A percentile compares a stretch with the other conserved stretches of the same genome.
Evolutionary conservation across 768 basidiomycete species (phyloP).

Genomic region (Suillus paluster): DNA sequence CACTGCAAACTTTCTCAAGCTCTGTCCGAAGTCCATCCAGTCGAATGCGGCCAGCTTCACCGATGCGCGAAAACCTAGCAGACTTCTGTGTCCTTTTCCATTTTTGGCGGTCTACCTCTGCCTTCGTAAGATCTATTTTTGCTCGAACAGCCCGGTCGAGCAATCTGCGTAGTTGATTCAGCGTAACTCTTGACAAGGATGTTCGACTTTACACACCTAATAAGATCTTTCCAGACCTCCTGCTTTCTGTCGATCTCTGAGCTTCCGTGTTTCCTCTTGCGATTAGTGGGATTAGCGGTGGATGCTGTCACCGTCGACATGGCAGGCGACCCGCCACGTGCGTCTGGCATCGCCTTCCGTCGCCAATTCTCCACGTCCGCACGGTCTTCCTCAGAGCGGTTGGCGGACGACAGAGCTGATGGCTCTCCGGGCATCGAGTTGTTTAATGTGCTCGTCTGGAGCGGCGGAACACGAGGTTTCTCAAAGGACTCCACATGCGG

Average conservation of each 20-base stretch:
- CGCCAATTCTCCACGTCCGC: not conserved
- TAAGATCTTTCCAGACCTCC: conserved; percentile 32
- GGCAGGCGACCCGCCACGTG: not conserved
- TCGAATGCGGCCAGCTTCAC: conserved; percentile 32
- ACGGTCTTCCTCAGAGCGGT: not conserved
- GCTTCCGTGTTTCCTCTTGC: conserved; percentile 31
- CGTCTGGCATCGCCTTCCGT: not conserved
- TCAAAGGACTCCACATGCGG: not conserved
- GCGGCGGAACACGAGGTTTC: not conserved
- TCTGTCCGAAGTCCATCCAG: conserved; percentile 32
- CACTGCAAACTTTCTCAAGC: conserved; percentile 28
- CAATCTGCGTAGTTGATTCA: conserved; percentile 19
- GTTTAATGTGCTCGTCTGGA: not conserved
- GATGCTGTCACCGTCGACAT: conserved; percentile 14
- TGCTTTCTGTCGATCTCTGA: conserved; percentile 23
- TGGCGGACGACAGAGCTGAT: not conserved
- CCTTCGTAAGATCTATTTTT: conserved; percentile 27
- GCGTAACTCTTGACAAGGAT: not conserved
- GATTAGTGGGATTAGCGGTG: conserved; percentile 18
- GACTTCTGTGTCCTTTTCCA: conserved; percentile 38
- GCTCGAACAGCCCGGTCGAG: conserved; percentile 37
- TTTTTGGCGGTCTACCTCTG: conserved; percentile 31
- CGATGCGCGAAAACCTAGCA: conserved; percentile 30
- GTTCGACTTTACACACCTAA: conserved; percentile 27
- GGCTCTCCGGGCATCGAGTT: not conserved